Evolutionary conservation across 2,329 filamentous ascomycete genomes (phyloP), one percentile per base, ranked within the genome.

Genomic region (Aspergillus fumigatiaffinis): DNA sequence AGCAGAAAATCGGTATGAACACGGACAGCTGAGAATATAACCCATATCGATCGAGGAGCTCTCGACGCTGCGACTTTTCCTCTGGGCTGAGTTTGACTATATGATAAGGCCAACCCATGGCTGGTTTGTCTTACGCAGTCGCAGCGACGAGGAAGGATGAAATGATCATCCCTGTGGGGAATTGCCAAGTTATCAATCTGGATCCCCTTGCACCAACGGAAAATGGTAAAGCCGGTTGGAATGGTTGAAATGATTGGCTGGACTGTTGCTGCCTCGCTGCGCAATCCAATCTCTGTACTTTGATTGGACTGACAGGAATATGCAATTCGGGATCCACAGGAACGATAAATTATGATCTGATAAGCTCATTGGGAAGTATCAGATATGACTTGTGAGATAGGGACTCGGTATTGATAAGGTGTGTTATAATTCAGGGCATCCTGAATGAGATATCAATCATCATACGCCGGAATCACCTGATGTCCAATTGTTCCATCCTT

Each of bases 71-170:
- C 32, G 23, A 14, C 14, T 52, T 56, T 20, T 49, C 54, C 1
- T 56, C 54, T 8, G 57, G 38, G n/a, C 50, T 52, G 38, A 59
- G 54, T 10, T 52, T 35, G 10, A 56, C 46, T 32, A 59, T 53
- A 17, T 51, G 54, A 46, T 53, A 59, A 7, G 54, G 54, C 57
- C 57, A 59, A 4, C 44, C 51, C 57, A 59, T 59, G 25, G 14
- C 32, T 17, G 29, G 32, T 14, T 17, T 17, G 32, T 38, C 32
- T 32, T 17, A 38, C 32, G 14, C 32, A n/a, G 32, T 17, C 32
- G 32, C 14, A 17, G 5, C 32, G 32, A 35, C 17, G 32, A 38
- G 32, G 14, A 17, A 7, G 3, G 32, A 38, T 38, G 32, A 17
- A 17, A 7, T 35, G 32, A 35, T 17, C 14, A 7, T 35, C 14